These are phyloP conservation scores for Fusarium sp. DNA, from an alignment of 2,329 filamentous ascomycete species.

Conservation along the genomic window DNA sequence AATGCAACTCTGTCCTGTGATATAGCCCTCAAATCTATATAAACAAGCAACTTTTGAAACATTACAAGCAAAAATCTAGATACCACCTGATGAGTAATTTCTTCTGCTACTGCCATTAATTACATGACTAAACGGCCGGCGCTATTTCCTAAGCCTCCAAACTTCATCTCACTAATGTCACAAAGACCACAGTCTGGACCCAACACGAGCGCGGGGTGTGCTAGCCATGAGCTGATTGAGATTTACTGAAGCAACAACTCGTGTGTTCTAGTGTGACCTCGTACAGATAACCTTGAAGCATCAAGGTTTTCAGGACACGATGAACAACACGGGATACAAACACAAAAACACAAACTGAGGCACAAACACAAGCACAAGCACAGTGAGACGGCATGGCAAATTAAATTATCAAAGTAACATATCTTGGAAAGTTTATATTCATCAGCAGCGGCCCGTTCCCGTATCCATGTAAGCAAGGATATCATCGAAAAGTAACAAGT, in stretches of 20 bases:
- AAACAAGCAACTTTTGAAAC: constrained; percentile 8
- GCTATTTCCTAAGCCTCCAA: neutral
- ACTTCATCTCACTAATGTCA: neutral
- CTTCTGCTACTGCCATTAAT: neutral
- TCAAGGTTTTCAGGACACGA: neutral
- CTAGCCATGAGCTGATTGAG: constrained; percentile 27
- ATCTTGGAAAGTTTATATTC: constrained; percentile 4
- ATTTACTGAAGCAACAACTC: constrained; percentile 25
- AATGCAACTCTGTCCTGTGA: neutral
- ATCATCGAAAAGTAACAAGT: neutral
- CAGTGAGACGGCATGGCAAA: constrained; percentile 11
- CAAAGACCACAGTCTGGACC: constrained; percentile 5
- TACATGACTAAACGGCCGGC: neutral
- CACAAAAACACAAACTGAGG: constrained; percentile 10
- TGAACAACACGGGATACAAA: neutral
- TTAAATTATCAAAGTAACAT: neutral
- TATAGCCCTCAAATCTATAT: constrained; percentile 10
- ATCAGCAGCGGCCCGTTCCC: constrained; percentile 35
- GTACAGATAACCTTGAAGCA: neutral
- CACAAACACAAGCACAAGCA: too few relatives aligned
- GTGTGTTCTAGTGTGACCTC: neutral
- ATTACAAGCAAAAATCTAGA: neutral
- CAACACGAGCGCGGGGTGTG: neutral
- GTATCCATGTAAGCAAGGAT: constrained; percentile 13
- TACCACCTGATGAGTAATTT: neutral